Evolutionary conservation across 345 rosid species (phyloP), one percentile per base, ranked within the genome.

Genomic region (Hypericum perforatum): DNA sequence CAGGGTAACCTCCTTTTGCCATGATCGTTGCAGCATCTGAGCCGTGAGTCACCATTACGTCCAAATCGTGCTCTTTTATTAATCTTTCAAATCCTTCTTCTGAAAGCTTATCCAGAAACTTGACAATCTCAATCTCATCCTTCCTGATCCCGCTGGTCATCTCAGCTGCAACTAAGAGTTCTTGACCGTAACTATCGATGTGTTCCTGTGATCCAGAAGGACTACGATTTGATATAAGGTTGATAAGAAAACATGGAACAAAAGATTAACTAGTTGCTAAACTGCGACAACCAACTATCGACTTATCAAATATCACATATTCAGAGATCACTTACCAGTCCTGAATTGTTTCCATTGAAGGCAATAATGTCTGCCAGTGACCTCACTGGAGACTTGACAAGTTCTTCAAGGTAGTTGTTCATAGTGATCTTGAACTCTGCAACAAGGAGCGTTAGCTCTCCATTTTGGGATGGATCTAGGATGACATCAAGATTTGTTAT

Each of bases 1-100:
- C 52, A 7, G 52, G 52, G 37, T 48, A 48, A 6, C 52, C 52
- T 48, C 52, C 52, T 3, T 13, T 48, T 3, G 36, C 37, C 9
- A 13, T 7, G 32, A 48, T 32, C 16, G 36, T 16, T 8, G 37
- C 32, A 13, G 16, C 29, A 14, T 48, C 5, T 7, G 29, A 48
- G 9, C 52, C 37, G 1, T 9, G 9, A 6, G 52, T 48, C 7
- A 48, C 52, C 29, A 48, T 5, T 13, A 32, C 52, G 37, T 48
- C 52, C 52, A 48, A 16, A 6, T 48, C 37, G 52, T 22, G 7
- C 16, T 15, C 22, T 32, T 15, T 13, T 37, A 22, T 48, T 7
- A 48, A 5, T 22, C 6, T 16, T 8, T 22, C 52, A 0, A 14
- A 48, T 8, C 52, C 52, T 48, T 15, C 32, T 15, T 16, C 11